Evolutionary conservation across 139 green algal genomes (phyloP), one percentile per base, ranked within the genome.

Genomic region (Chlorella sorokiniana): DNA sequence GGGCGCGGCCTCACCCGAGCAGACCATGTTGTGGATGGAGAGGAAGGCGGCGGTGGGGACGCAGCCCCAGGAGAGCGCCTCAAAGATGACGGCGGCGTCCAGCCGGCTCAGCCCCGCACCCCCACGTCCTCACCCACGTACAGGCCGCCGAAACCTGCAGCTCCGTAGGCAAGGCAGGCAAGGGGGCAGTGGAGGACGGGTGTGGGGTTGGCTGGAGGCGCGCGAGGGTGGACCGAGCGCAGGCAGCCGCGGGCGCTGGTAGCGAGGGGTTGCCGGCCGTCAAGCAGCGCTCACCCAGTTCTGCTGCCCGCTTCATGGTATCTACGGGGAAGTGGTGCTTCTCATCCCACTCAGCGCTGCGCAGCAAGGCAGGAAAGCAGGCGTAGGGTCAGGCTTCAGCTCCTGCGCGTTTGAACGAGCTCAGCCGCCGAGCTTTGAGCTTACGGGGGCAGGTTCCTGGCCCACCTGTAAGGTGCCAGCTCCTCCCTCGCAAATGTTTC

Each of bases 1-100:
- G n/a, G n/a, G n/a, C n/a, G 56, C 56, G 10, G 62, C 41, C 68
- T 23, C 48, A 51, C 71, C 52, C 8, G 33, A 23, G 23, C 35
- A 75, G 23, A 92, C 89, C 93, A 97, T 97, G 92, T 97, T 97
- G 85, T 97, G 93, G 35, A 97, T 97, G 29, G 90, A 93, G 1
- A 97, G 88, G 87, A 94, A 97, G 20, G 93, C 93, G 27, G 93
- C 91, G 0, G 86, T 84, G 73, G 85, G 83, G 8, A 96, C 77
- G 84, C 96, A 93, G 27, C 88, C 92, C 64, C 93, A 94, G 20
- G 93, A 83, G 29, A 97, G 86, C 16, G 83, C 82, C 80, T 97
- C 93, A 77, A 97, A 97, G 1, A 97, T 90, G n/a, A 95, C 85
- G 42, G 91, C 91, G 20, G 87, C 92, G 76, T 92, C 89, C 35